Conservation (phyloP, 2,329 filamentous ascomycete species). For the Colletotrichum australisinense region DNA sequence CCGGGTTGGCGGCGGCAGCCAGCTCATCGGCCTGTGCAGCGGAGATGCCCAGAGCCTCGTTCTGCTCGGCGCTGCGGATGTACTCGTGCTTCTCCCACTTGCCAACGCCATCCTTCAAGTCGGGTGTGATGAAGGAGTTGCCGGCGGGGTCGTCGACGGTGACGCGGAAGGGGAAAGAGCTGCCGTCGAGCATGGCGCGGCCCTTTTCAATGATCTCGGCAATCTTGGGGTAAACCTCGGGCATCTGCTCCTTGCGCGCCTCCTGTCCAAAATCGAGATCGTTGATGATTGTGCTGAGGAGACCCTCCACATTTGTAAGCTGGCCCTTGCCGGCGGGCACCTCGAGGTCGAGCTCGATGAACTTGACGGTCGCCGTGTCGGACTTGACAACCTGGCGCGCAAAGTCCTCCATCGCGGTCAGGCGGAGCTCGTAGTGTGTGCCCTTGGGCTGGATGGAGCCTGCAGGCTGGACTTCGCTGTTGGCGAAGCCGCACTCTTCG, state of each 20-base stretch:
- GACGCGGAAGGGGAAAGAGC: constrained; percentile 87
- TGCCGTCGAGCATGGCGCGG: constrained; percentile 80
- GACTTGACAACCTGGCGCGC: constrained; percentile 92
- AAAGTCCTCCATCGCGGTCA: constrained; percentile 80
- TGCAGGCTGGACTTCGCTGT: constrained; percentile 94
- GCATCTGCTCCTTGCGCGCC: constrained; percentile 80
- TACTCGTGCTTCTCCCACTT: constrained; percentile 94
- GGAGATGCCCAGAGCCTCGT: constrained; percentile 83
- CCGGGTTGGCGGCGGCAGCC: constrained; percentile 59
- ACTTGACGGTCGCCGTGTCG: constrained; percentile 85
- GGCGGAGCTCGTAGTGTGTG: constrained; percentile 82
- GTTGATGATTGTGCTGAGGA: constrained; percentile 81
- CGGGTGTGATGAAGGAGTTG: constrained; percentile 96
- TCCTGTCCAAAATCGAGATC: constrained; percentile 87
- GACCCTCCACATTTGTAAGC: constrained; percentile 92
- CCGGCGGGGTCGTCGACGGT: constrained; percentile 91
- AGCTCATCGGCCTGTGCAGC: constrained; percentile 68
- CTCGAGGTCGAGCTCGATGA: constrained; percentile 93
- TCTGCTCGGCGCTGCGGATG: constrained; percentile 84
- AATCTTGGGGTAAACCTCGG: constrained; percentile 83
- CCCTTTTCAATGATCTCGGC: constrained; percentile 80
- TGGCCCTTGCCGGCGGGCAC: constrained; percentile 92
- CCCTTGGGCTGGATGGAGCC: constrained; percentile 93
- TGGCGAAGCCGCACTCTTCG: constrained; percentile 87
- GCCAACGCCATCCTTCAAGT: constrained; percentile 80